Percentiles rank a stretch among this genome's conserved stretches.
phyloP scores from a whole-genome alignment of 2,329 filamentous ascomycete genomes.

The Nannizzia gypsea region DNA sequence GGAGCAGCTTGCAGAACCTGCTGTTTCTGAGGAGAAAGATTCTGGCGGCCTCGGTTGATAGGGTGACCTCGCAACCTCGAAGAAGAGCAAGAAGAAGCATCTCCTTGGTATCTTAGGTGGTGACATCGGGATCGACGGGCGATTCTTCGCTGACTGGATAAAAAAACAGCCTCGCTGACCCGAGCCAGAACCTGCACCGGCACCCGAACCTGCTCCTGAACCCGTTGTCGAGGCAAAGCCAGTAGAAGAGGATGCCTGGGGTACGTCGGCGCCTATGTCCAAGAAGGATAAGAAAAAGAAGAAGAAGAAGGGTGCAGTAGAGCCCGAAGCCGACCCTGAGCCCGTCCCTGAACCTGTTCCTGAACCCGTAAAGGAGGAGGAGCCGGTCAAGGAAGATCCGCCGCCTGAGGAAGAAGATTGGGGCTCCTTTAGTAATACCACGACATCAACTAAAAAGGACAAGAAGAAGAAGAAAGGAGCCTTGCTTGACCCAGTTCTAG shows the following conservation, averaged over 20 bases:
- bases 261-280: not conserved
- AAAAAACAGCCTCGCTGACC: slow-evolving; percentile 37
- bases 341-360: not conserved
- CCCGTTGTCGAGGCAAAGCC: slow-evolving; percentile 28
- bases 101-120: not conserved
- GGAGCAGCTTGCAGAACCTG: not conserved
- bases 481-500: not conserved
- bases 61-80: slow-evolving; percentile 39
- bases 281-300: slow-evolving; percentile 24
- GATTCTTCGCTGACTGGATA: slow-evolving; percentile 31
- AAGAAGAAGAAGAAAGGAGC: slow-evolving; percentile 10
- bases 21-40: slow-evolving; percentile 29
- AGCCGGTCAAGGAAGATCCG: not conserved
- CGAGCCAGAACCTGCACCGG: no score
- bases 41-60: slow-evolving; percentile 28
- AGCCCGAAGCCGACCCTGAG: slow-evolving; percentile 4
- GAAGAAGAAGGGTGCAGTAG: slow-evolving; percentile 18
- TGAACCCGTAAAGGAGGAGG: slow-evolving; percentile 7
- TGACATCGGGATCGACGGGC: slow-evolving; percentile 16
- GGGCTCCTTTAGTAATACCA: not conserved
- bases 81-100: slow-evolving; percentile 38
- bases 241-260: slow-evolving; percentile 13
- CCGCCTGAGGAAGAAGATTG: not conserved
- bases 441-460: slow-evolving; percentile 4
- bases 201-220: slow-evolving; percentile 25